Evolutionary conservation across 495 filamentous ascomycete species (phyloP).

Genomic region (Opeltia flavorubescens): DNA sequence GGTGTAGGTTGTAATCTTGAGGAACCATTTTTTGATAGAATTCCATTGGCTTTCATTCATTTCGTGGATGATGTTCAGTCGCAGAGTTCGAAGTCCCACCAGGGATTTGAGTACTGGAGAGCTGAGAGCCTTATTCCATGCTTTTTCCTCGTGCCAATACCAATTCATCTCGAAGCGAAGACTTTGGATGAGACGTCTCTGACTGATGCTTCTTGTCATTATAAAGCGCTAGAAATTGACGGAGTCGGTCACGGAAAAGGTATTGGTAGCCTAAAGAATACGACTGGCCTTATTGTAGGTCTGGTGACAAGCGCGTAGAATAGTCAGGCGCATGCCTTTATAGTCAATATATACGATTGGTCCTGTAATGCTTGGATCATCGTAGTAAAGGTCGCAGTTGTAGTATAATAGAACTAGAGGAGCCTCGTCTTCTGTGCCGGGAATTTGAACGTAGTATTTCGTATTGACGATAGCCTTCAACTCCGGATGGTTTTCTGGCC

Average conservation of each 20-base stretch:
- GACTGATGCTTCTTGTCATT: not conserved
- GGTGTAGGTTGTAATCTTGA: not conserved
- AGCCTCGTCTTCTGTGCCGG: not conserved
- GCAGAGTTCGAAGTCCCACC: not conserved
- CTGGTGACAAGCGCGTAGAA: not conserved
- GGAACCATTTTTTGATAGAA: not conserved
- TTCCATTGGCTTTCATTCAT: not conserved
- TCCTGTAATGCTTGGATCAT: not conserved
- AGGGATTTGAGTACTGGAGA: not conserved
- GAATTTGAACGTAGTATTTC: not conserved
- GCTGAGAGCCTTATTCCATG: not conserved
- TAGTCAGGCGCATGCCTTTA: constrained; percentile 1
- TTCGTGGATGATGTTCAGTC: constrained; percentile 1
- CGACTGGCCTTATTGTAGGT: not conserved
- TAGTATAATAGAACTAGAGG: not conserved
- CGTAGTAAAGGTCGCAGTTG: not conserved
- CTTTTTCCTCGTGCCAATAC: not conserved
- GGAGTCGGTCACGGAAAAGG: not conserved
- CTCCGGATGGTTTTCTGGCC: not conserved
- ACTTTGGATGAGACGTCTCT: not conserved
- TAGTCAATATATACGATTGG: not conserved
- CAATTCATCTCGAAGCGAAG: constrained; percentile 2
- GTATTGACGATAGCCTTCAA: not conserved
- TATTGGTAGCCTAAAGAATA: not conserved
- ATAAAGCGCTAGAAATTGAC: not conserved